Conservation (phyloP, 2,329 filamentous ascomycete species). For the Claviceps spartinae region DNA sequence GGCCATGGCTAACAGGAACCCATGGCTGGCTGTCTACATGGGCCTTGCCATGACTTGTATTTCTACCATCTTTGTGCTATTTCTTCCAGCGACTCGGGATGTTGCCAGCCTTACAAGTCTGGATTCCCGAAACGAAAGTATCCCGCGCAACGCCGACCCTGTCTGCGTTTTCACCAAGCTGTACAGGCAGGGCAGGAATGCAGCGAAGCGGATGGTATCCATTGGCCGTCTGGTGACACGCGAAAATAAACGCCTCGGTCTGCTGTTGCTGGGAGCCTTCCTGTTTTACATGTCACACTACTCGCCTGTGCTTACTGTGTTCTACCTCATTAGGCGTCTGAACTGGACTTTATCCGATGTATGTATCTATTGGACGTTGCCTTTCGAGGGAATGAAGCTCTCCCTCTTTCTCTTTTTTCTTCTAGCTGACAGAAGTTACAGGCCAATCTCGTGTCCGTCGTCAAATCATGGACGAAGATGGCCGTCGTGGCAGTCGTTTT, state of each 20-base stretch:
- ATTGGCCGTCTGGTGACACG: not conserved
- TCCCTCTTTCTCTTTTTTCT: not conserved
- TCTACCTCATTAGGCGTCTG: not conserved
- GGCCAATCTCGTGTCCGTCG: not conserved
- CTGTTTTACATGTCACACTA: not conserved
- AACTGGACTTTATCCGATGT: not conserved
- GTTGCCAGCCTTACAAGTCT: not conserved
- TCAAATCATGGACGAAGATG: not conserved
- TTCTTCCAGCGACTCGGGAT: conserved; percentile 4
- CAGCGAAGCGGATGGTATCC: not conserved
- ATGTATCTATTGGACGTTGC: not conserved
- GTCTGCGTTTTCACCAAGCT: not conserved
- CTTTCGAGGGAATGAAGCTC: not conserved
- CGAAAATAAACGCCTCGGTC: conserved; percentile 1
- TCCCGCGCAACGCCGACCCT: not conserved
- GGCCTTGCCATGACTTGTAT: conserved; percentile 2
- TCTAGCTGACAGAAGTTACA: not conserved
- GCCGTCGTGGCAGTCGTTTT: not conserved
- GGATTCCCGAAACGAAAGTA: not conserved
- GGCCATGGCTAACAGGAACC: not conserved
- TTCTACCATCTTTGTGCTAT: not conserved
- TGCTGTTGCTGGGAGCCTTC: not conserved
- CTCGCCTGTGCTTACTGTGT: not conserved
- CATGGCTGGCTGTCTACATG: conserved; percentile 1
- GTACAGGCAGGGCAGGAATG: not conserved